These are phyloP conservation scores for Knufia fluminis DNA, from an alignment of 2,329 filamentous ascomycete species.

Conservation along the genomic window DNA sequence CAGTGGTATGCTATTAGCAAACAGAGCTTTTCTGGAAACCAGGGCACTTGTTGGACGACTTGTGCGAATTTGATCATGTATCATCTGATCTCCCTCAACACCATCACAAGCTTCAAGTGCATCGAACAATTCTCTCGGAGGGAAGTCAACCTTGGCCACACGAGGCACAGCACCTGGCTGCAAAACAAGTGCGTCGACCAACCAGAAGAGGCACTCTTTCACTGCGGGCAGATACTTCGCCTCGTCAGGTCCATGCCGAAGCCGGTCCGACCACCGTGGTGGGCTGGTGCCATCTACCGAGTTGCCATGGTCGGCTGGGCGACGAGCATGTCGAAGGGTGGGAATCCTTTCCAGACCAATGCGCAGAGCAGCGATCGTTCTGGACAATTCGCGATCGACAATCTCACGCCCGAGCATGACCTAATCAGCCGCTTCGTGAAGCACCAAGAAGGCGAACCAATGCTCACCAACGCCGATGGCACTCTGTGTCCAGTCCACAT, in stretches of 20 bases:
- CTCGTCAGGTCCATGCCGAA: constrained; percentile 52
- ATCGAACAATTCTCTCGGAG: constrained; percentile 58
- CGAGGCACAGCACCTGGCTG: constrained; percentile 45
- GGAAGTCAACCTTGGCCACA: constrained; percentile 48
- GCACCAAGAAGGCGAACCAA: constrained; percentile 45
- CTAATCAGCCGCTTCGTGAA: constrained; percentile 44
- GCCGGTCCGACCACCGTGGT: constrained; percentile 58
- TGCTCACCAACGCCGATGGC: constrained; percentile 43
- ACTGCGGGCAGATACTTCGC: constrained; percentile 58
- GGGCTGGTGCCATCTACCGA: constrained; percentile 62
- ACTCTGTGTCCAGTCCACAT: constrained; percentile 39
- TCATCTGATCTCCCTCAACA: constrained; percentile 61
- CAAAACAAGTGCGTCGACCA: constrained; percentile 56
- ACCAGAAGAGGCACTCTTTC: constrained; percentile 55
- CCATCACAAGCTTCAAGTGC: constrained; percentile 57
- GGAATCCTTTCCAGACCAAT: constrained; percentile 27
- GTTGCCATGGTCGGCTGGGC: constrained; percentile 55
- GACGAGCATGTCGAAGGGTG: constrained; percentile 48
- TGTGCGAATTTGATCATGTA: constrained; percentile 60
- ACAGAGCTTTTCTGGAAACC: constrained; percentile 45
- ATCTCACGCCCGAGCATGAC: constrained; percentile 42
- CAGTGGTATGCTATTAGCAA: constrained; percentile 60
- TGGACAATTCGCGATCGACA: constrained; percentile 43
- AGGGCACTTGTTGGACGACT: constrained; percentile 47
- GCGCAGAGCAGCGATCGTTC: constrained; percentile 23